Evolutionary conservation across 345 rosid species (phyloP), one percentile per base, ranked within the genome.

Genomic region (Sisymbrium altissimum): DNA sequence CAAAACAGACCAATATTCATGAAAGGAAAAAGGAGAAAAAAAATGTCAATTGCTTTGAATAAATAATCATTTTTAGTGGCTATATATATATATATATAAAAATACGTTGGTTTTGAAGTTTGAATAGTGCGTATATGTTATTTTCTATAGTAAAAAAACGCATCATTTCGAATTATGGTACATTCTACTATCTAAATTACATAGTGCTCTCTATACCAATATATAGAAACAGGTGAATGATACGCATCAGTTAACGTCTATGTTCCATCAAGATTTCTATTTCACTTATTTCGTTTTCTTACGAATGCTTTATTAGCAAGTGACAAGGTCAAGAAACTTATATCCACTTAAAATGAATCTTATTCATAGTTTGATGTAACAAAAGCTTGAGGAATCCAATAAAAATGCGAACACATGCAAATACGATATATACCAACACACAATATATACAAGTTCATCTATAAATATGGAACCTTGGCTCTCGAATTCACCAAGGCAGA

Each of bases 311-410:
- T 55, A 3, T 55, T 10, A 56, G n/a, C 23, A 32, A n/a, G 4
- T 72, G 46, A 73, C 3, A 27, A 52, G 54, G 41, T 40, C 27
- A 18, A 10, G 54, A 43, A 48, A 38, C 32, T 50, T 23, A 21
- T 9, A 52, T 6, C 55, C 71, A 35, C 65, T 35, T 55, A 39
- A 64, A 72, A 64, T 64, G 77, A 73, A 64, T 73, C 72, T 66
- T 65, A 73, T 73, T 73, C 72, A 57, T 73, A 36, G 33, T 17
- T 55, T 73, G 78, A 66, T 66, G 78, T 74, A 36, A 57, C 78
- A 66, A 58, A 57, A 66, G 67, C 33, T 74, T 38, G 35, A 57
- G 27, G 59, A 65, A 65, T 73, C 65, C 58, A 45, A 56, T 5
- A 35, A 57, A 59, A 56, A 65, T 66, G 13, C 9, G 12, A 23